These are phyloP conservation scores for Arbutus unedo DNA, from an alignment of 148 eudicot genomes.

Conservation along the genomic window DNA sequence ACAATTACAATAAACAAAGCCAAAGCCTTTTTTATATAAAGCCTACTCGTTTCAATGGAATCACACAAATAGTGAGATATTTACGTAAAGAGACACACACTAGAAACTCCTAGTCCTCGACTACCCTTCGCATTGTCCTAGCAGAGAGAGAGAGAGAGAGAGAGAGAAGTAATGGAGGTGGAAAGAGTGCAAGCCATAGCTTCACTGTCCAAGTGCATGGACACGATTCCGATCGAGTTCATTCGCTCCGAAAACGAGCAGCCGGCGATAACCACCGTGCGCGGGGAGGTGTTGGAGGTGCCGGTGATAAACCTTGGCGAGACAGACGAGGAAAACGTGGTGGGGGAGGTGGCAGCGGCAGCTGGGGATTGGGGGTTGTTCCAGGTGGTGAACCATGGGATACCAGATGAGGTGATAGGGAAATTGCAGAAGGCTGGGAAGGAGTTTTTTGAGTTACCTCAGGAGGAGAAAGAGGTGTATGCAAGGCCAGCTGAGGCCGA, in stretches of 20 bases:
- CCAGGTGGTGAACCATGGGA: constrained; percentile 65
- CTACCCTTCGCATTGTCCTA: not conserved
- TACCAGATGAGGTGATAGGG: constrained; percentile 39
- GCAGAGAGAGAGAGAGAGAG: not conserved
- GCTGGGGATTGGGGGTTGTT: constrained; percentile 58
- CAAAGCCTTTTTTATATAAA: not conserved
- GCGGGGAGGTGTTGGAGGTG: constrained; percentile 37
- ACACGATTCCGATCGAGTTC: constrained; percentile 50
- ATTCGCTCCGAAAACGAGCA: constrained; percentile 58
- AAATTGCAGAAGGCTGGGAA: constrained; percentile 49
- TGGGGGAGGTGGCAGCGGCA: constrained; percentile 34
- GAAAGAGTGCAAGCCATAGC: constrained; percentile 66
- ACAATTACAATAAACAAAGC: not conserved
- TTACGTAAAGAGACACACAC: too few relatives aligned
- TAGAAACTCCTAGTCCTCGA: not conserved
- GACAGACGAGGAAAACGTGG: constrained; percentile 27
- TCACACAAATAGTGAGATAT: too few relatives aligned
- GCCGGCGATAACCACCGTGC: constrained; percentile 45
- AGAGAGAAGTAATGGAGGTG: constrained; percentile 35
- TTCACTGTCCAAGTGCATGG: constrained; percentile 24
- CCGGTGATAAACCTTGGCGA: constrained; percentile 49
- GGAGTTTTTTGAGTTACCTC: constrained; percentile 64
- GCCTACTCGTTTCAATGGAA: too few relatives aligned
- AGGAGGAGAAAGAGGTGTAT: constrained; percentile 40
- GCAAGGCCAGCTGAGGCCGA: constrained; percentile 28